Base-by-base conservation (phyloP, 805 yeast species). In the Wickerhamomyces canadensis region DNA sequence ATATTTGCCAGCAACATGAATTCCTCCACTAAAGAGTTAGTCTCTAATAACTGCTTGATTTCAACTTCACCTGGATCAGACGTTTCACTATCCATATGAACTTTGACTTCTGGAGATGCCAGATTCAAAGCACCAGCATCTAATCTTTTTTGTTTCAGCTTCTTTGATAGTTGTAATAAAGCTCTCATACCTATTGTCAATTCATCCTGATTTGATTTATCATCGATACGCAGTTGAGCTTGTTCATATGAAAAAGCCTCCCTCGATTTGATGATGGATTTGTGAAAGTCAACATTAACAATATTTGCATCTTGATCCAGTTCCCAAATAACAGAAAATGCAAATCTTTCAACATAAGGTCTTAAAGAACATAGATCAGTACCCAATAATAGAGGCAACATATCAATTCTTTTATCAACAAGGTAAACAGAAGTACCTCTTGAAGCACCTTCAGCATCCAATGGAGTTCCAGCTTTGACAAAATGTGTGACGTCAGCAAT, bases 401-500 rank as follows among this genome's bases (percentile, higher is more conserved):
- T 93, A 71, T 93, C 99, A 51, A 93, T 93, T 72, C 99, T 84
- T 62, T 93, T 91, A 59, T 93, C 98, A 12, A 93, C 99, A 39
- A 93, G 69, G 62, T 93, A 93, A 3, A 93, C 97, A 5, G 98
- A 89, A 0, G 98, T 93, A 52, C 97, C 98, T 63, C 99, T 78
- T 1, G 95, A 74, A 0, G 98, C 95, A 61, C 97, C 99, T 64
- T 93, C 99, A 31, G 77, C 82, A 58, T 93, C 98, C 42, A 93
- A 69, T 0, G 98, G 80, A 4, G 96, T 87, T 44, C 80, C 83
- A 0, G 98, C 82, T 61, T 88, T 87, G 32, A 93, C 98, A 55
- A 93, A 93, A 64, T 93, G 95, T 1, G 98, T 86, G 22, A 93
- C 99, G 64, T 93, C 99, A 9, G 99, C 99, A 66, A 93, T 93